Percentiles rank a stretch among this genome's conserved stretches.
Conservation (phyloP, 2,329 filamentous ascomycete genomes). For the Didymella lethalis region DNA sequence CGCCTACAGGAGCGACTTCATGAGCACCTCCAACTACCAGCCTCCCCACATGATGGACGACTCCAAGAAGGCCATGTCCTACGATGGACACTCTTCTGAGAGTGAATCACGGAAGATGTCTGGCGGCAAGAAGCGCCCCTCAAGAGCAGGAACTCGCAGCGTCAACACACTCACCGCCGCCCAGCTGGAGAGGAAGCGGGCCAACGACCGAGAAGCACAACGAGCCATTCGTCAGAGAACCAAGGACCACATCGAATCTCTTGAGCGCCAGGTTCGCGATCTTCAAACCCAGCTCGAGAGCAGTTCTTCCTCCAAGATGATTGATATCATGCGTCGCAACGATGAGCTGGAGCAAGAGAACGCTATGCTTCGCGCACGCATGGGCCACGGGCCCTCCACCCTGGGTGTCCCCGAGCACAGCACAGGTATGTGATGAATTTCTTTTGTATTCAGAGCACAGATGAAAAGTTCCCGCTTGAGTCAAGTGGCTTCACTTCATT, state of each 20-base stretch:
- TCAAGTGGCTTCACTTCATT: constrained; percentile 28
- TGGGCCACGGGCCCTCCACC: constrained; percentile 56
- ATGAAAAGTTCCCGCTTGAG: constrained; percentile 35
- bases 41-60: constrained; percentile 49
- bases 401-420: constrained; percentile 48
- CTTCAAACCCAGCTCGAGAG: constrained; percentile 59
- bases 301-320: constrained; percentile 56
- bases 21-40: constrained; percentile 48
- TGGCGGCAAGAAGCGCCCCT: constrained; percentile 57
- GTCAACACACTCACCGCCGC: constrained; percentile 65
- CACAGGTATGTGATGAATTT: constrained; percentile 46
- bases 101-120: constrained; percentile 50
- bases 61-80: constrained; percentile 47
- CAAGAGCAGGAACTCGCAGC: constrained; percentile 64
- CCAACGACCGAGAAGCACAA: constrained; percentile 68
- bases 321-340: constrained; percentile 62
- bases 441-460: constrained; percentile 32
- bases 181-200: constrained; percentile 66
- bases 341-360: constrained; percentile 64
- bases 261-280: constrained; percentile 64
- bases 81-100: constrained; percentile 51
- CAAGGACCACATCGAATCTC: constrained; percentile 65
- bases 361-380: constrained; percentile 59
- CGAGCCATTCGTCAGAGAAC: constrained; percentile 66
- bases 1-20: constrained; percentile 50